Evolutionary conservation across 768 basidiomycete species (phyloP).

Genomic region (Sutorius australiensis): DNA sequence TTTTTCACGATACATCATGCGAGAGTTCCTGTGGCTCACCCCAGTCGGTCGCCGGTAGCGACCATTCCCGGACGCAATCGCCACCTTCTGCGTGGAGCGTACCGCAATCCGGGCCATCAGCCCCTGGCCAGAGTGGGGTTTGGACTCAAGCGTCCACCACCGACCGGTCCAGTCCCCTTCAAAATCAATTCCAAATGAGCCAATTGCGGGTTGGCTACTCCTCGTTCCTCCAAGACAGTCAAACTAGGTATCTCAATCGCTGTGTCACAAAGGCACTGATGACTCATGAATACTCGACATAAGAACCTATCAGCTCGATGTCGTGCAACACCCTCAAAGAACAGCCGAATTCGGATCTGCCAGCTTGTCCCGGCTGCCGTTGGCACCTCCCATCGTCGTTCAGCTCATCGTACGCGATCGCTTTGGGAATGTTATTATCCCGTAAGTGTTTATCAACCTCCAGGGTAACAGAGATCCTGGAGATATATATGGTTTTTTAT

Average conservation of each 20-base stretch:
- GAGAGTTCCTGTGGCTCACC: conserved; percentile 30
- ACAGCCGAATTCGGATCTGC: conserved; percentile 79
- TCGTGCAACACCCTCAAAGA: conserved; percentile 79
- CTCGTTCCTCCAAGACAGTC: conserved; percentile 53
- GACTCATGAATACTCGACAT: conserved; percentile 18
- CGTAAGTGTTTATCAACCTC: conserved; percentile 53
- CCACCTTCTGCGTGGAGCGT: conserved; percentile 42
- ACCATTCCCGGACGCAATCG: conserved; percentile 46
- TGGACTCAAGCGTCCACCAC: conserved; percentile 27
- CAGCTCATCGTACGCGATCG: conserved; percentile 73
- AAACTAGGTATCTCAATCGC: conserved; percentile 43
- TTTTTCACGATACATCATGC: conserved; percentile 30
- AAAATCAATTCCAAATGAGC: conserved; percentile 35
- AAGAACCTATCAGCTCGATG: conserved; percentile 75
- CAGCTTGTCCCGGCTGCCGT: conserved; percentile 72
- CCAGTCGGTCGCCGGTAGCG: conserved; percentile 38
- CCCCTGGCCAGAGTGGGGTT: conserved; percentile 20
- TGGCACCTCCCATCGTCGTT: conserved; percentile 81
- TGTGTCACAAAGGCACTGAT: conserved; percentile 9
- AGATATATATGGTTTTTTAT: conserved; percentile 18
- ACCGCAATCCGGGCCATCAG: conserved; percentile 34
- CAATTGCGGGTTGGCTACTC: conserved; percentile 56
- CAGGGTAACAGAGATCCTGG: conserved; percentile 19
- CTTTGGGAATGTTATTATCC: conserved; percentile 65
- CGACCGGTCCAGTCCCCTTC: conserved; percentile 34